These are phyloP conservation scores for Coemansia sp. DNA, from an alignment of 192 early-diverging fungal genomes.

Conservation along the genomic window DNA sequence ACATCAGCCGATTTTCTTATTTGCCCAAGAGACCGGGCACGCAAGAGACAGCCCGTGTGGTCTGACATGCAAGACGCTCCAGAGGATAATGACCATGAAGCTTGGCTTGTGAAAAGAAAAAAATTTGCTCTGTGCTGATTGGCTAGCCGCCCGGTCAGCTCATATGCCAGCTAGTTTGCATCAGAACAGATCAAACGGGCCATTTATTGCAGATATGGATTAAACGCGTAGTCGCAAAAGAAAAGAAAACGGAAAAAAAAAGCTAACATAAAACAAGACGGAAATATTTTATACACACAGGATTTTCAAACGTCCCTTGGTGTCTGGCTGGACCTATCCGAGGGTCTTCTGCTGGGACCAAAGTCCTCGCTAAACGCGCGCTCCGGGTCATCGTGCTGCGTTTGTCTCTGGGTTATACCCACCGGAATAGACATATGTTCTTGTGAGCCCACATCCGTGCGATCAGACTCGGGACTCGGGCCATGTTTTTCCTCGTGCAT, in stretches of 20 bases:
- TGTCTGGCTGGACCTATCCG: background rate
- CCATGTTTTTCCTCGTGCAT: slow-evolving; percentile 16
- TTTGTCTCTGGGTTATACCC: background rate
- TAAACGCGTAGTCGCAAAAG: too few relatives aligned
- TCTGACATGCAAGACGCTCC: background rate
- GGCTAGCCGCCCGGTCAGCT: too few relatives aligned
- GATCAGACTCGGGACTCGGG: slow-evolving; percentile 7
- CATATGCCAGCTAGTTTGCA: too few relatives aligned
- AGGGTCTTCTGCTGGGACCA: slow-evolving; percentile 1
- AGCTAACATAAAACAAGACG: background rate
- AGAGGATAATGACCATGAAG: background rate
- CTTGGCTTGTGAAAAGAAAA: background rate
- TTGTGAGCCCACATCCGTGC: background rate
- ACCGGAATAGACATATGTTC: slow-evolving; percentile 3
- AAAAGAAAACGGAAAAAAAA: background rate
- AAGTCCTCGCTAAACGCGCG: slow-evolving; percentile 17
- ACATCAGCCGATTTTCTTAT: background rate
- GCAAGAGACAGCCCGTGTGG: background rate
- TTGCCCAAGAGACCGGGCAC: too few relatives aligned
- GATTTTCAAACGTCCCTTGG: background rate
- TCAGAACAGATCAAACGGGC: too few relatives aligned
- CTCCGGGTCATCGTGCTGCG: background rate
- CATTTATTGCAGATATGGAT: too few relatives aligned
- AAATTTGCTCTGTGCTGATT: too few relatives aligned
- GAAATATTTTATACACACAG: too few relatives aligned